Conservation (phyloP, 1,139 yeast species). For the Suhomyces atakaporum region DNA sequence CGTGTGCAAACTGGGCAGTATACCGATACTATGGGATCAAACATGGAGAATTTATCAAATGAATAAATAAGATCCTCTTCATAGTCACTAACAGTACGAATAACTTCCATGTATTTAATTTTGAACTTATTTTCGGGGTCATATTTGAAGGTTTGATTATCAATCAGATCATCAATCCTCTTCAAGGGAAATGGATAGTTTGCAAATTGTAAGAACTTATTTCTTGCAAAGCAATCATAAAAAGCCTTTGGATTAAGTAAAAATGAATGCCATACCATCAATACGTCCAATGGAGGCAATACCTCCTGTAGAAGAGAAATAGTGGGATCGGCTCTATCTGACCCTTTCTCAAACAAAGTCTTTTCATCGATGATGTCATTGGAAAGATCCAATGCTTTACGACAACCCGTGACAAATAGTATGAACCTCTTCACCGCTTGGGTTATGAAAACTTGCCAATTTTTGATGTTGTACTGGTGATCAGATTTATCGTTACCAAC, state of each 20-base stretch:
- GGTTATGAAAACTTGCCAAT: slow-evolving; percentile 34
- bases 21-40: slow-evolving; percentile 11
- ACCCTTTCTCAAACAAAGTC: slow-evolving; percentile 7
- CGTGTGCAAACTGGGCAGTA: slow-evolving; percentile 24
- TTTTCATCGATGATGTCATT: slow-evolving; percentile 7
- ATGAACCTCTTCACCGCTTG: slow-evolving; percentile 34
- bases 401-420: slow-evolving; percentile 27
- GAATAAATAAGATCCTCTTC: slow-evolving; percentile 6
- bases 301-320: slow-evolving; percentile 9
- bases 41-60: slow-evolving; percentile 5
- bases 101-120: slow-evolving; percentile 9
- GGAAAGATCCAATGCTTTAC: slow-evolving; percentile 1
- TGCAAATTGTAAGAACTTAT: slow-evolving; percentile 24
- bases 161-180: slow-evolving; percentile 23
- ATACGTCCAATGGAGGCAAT: slow-evolving; percentile 39
- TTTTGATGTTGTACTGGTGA: slow-evolving; percentile 14
- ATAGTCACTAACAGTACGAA: slow-evolving; percentile 5
- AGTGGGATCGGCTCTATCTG: slow-evolving; percentile 2
- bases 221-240: slow-evolving; percentile 31
- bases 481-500: slow-evolving; percentile 10
- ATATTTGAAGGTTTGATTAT: slow-evolving; percentile 23
- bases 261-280: slow-evolving; percentile 45
- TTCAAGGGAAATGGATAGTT: slow-evolving; percentile 31
- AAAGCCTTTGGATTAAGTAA: slow-evolving; percentile 30
- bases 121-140: slow-evolving; percentile 13